These are phyloP conservation scores for Sanghuangporus baumii DNA, from an alignment of 1,284 basidiomycete species.

Conservation along the genomic window DNA sequence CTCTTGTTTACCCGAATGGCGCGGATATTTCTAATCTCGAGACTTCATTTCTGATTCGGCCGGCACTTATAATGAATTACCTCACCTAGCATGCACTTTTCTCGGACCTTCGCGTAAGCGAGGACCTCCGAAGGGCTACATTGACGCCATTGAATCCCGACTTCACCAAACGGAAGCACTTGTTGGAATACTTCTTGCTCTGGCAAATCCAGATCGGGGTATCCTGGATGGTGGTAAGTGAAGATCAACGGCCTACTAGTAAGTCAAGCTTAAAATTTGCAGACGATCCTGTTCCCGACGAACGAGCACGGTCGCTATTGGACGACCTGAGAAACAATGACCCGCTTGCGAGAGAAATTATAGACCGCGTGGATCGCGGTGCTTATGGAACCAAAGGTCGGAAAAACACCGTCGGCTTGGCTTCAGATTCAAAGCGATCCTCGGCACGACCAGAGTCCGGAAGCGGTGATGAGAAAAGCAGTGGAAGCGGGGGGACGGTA, in stretches of 20 bases:
- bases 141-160: slow-evolving; percentile 84
- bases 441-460: slow-evolving; percentile 22
- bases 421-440: slow-evolving; percentile 20
- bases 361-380: slow-evolving; percentile 68
- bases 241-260: not conserved
- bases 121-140: slow-evolving; percentile 84
- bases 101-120: slow-evolving; percentile 77
- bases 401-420: slow-evolving; percentile 29
- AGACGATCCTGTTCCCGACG: slow-evolving; percentile 33
- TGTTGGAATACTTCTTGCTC: slow-evolving; percentile 66
- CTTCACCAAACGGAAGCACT: slow-evolving; percentile 84
- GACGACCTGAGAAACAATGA: slow-evolving; percentile 57
- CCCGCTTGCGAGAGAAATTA: slow-evolving; percentile 65
- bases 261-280: not conserved
- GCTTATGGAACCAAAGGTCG: slow-evolving; percentile 70
- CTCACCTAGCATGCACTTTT: slow-evolving; percentile 63
- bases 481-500: slow-evolving; percentile 21
- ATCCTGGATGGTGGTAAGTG: slow-evolving; percentile 5
- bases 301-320: slow-evolving; percentile 54
- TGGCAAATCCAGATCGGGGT: slow-evolving; percentile 13
- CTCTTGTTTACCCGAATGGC: not conserved
- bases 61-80: not conserved
- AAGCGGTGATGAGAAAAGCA: slow-evolving; percentile 26
- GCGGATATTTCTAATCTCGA: not conserved
- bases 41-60: not conserved